Percentiles rank a stretch among this genome's conserved stretches.
phyloP scores from a whole-genome alignment of 176 grass and related monocot species.

The Metroxylon sagu region DNA sequence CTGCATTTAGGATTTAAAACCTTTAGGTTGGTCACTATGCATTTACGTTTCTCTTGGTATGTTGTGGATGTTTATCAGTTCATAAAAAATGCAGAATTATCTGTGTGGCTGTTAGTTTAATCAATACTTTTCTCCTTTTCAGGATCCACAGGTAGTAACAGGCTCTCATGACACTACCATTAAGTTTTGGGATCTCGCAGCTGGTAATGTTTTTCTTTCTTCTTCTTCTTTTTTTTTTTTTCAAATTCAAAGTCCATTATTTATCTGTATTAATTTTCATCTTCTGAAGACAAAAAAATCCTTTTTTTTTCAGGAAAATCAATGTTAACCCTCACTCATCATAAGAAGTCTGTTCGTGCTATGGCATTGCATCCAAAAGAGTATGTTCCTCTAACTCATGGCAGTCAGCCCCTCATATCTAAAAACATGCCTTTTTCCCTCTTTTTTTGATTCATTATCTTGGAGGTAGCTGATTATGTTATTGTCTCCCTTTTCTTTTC shows the following conservation, averaged over 20 bases:
- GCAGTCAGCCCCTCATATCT: background rate
- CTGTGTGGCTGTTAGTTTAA: too few species aligned
- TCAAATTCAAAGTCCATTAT: background rate
- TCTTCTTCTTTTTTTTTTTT: too few species aligned
- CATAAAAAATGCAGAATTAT: too few species aligned
- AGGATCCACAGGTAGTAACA: conserved; percentile 99
- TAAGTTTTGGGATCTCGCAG: conserved; percentile 98
- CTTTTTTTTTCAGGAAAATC: conserved; percentile 63
- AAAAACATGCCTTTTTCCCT: background rate
- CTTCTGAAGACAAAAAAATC: conserved; percentile 10
- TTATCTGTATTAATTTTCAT: conserved; percentile 5
- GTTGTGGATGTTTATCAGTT: too few species aligned
- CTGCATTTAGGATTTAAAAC: too few species aligned
- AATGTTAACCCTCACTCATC: conserved; percentile 90
- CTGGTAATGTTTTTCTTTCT: conserved; percentile 40
- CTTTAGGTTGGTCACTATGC: too few species aligned
- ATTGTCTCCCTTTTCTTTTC: conserved; percentile 1
- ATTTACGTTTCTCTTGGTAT: too few species aligned
- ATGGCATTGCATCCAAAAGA: conserved; percentile 95
- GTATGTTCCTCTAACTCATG: conserved; percentile 28
- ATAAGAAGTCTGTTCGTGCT: conserved; percentile 94
- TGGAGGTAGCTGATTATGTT: too few species aligned
- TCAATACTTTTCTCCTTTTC: conserved; percentile 7
- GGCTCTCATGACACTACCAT: conserved; percentile 96
- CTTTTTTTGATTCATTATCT: conserved; percentile 3